Evolutionary conservation across 192 early-diverging fungal species (phyloP).

Genomic region (Dispira parvispora): DNA sequence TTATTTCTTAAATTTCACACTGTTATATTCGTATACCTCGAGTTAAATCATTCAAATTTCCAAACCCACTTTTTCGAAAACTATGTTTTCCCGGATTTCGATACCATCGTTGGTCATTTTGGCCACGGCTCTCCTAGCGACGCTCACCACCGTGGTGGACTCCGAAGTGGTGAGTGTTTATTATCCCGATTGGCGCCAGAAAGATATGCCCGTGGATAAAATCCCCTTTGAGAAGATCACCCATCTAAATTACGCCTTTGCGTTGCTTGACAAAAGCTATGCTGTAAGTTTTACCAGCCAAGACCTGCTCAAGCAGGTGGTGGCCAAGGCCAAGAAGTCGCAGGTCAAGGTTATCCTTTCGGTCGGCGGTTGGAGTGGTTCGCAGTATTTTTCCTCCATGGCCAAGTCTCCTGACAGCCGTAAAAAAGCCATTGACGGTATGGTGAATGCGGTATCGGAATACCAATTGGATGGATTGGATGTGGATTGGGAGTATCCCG

Average conservation of each 20-base stretch:
- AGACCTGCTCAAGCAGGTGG: conserved; percentile 14
- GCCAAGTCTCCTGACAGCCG: conserved; percentile 21
- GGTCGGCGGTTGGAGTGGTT: conserved; percentile 60
- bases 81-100: too few species aligned
- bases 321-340: conserved; percentile 12
- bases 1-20: too few species aligned
- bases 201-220: conserved; percentile 2
- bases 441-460: conserved; percentile 23
- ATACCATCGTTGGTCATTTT: too few species aligned
- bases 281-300: conserved; percentile 16
- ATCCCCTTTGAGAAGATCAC: conserved; percentile 28
- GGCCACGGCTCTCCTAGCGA: too few species aligned
- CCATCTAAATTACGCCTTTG: conserved; percentile 47
- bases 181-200: conserved; percentile 4
- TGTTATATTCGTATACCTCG: too few species aligned
- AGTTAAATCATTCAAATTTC: too few species aligned
- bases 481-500: conserved; percentile 50
- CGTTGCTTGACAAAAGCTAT: conserved; percentile 18
- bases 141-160: too few species aligned
- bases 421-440: conserved; percentile 16
- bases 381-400: conserved; percentile 35
- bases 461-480: conserved; percentile 40
- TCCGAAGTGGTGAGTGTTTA: background rate
- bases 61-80: too few species aligned
- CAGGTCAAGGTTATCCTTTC: conserved; percentile 36